Conservation (phyloP, 1,139 yeast species). For the Blastobotrys indianensis region DNA sequence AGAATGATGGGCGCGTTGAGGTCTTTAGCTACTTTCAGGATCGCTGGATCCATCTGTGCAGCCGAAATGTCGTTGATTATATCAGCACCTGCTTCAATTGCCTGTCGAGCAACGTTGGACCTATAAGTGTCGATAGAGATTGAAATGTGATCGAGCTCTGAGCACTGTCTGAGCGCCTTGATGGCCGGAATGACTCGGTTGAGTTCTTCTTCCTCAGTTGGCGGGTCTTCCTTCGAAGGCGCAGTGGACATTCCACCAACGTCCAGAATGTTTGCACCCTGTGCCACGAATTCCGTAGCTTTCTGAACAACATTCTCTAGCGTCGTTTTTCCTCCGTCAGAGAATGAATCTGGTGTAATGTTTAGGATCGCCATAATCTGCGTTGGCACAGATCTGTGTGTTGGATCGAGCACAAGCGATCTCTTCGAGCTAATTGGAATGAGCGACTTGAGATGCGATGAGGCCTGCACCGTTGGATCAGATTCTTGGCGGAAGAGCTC, state of each 20-base stretch:
- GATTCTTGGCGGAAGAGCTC: conserved; percentile 43
- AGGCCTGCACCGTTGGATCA: conserved; percentile 21
- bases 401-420: conserved; percentile 26
- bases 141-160: conserved; percentile 42
- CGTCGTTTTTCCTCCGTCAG: conserved; percentile 68
- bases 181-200: conserved; percentile 66
- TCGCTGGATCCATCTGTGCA: conserved; percentile 61
- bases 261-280: conserved; percentile 69
- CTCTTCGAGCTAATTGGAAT: conserved; percentile 28
- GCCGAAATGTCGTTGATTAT: conserved; percentile 88
- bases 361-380: conserved; percentile 80
- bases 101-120: conserved; percentile 61
- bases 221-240: conserved; percentile 65
- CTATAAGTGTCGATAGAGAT: conserved; percentile 85
- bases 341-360: conserved; percentile 90
- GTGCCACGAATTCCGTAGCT: conserved; percentile 43
- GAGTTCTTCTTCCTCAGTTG: conserved; percentile 52
- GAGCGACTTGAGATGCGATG: conserved; percentile 28
- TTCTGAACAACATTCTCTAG: conserved; percentile 38
- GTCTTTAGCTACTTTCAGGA: conserved; percentile 63
- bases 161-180: conserved; percentile 46
- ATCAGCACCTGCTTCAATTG: conserved; percentile 76
- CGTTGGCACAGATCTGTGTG: conserved; percentile 23
- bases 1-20: conserved; percentile 66
- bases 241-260: conserved; percentile 92